Conservation (phyloP, 2,329 filamentous ascomycete genomes). For the Trichophyton rubrum region DNA sequence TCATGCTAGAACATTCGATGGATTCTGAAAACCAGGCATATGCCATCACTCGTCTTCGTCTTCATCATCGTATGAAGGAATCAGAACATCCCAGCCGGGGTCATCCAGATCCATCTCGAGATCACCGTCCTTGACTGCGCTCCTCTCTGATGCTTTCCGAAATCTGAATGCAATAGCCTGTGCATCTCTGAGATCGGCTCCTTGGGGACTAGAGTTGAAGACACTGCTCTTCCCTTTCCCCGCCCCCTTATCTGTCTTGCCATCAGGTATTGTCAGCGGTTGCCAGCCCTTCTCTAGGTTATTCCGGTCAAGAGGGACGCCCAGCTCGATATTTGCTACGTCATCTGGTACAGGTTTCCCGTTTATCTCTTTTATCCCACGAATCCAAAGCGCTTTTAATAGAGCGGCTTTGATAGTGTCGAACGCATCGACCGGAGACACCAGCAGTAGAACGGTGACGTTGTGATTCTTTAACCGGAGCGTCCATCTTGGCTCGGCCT, state of each 20-base stretch:
- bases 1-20: not conserved
- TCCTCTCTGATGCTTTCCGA: slow-evolving; percentile 23
- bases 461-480: slow-evolving; percentile 62
- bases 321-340: slow-evolving; percentile 35
- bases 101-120: slow-evolving; percentile 23
- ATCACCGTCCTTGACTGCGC: slow-evolving; percentile 21
- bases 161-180: slow-evolving; percentile 30
- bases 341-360: slow-evolving; percentile 27
- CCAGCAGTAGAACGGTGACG: slow-evolving; percentile 57
- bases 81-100: slow-evolving; percentile 14
- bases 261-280: slow-evolving; percentile 25
- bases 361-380: slow-evolving; percentile 30
- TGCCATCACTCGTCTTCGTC: slow-evolving; percentile 7
- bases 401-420: slow-evolving; percentile 46
- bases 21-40: not conserved
- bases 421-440: slow-evolving; percentile 47
- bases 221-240: slow-evolving; percentile 21
- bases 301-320: slow-evolving; percentile 35
- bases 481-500: slow-evolving; percentile 44
- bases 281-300: slow-evolving; percentile 41
- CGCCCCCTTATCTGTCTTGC: slow-evolving; percentile 18
- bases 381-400: slow-evolving; percentile 41
- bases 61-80: slow-evolving; percentile 14
- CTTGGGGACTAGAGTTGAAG: slow-evolving; percentile 22
- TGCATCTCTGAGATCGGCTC: slow-evolving; percentile 29